These are phyloP conservation scores for Westerdykella aurantiaca DNA, from an alignment of 2,329 filamentous ascomycete genomes.

Conservation along the genomic window DNA sequence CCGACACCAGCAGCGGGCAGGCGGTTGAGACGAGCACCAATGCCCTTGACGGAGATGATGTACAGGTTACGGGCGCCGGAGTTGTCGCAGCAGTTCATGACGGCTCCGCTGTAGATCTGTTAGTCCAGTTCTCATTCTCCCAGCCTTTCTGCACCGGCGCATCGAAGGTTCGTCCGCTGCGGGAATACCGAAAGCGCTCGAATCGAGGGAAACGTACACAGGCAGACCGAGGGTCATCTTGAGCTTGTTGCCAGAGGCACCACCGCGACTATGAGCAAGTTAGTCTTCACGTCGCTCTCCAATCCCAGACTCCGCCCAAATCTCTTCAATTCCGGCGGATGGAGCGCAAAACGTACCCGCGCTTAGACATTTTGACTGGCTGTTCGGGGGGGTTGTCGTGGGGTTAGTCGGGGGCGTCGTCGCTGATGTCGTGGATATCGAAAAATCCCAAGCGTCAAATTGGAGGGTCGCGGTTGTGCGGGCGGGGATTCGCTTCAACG, in stretches of 20 bases:
- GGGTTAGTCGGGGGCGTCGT: constrained; percentile 24
- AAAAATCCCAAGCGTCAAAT: constrained; percentile 3
- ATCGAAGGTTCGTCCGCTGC: constrained; percentile 8
- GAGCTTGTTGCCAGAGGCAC: constrained; percentile 98
- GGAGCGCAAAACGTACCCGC: constrained; percentile 29
- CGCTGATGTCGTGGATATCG: constrained; percentile 15
- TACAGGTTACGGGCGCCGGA: constrained; percentile 97
- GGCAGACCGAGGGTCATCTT: constrained; percentile 99
- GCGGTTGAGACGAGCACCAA: constrained; percentile 94
- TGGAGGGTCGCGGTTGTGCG: constrained; percentile 8
- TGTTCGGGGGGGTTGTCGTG: constrained; percentile 15
- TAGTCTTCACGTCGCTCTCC: constrained; percentile 13
- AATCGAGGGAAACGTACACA: constrained; percentile 66
- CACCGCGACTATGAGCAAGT: constrained; percentile 56
- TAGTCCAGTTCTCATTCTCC: constrained; percentile 15
- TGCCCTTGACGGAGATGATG: constrained; percentile 99
- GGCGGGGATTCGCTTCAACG: constrained; percentile 12
- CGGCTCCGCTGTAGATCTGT: constrained; percentile 68
- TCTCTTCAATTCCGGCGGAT: neutral
- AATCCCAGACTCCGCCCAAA: constrained; percentile 1
- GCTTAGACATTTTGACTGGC: constrained; percentile 38
- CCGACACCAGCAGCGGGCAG: constrained; percentile 95
- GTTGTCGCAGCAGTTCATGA: constrained; percentile 99
- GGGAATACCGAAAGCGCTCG: neutral
- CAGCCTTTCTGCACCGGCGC: constrained; percentile 9